Base-by-base conservation (phyloP, 1,139 yeast species). In the Suhomyces chickasaworum region DNA sequence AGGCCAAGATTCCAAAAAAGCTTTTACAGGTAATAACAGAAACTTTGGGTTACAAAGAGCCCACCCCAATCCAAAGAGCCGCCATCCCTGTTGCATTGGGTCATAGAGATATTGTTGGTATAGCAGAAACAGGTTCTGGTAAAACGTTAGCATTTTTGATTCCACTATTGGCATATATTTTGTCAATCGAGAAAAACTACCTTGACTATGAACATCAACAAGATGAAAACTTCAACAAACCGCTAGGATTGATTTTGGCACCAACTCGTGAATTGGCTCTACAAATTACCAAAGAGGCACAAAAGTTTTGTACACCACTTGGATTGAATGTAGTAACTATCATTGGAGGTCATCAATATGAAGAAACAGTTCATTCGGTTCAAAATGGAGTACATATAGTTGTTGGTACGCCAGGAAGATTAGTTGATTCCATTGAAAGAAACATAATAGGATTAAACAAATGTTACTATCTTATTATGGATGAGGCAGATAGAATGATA, bases 51-150 rank as follows among this genome's bases (percentile, higher is more conserved):
- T 88, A 79, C 56, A 54, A 53, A 1, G 79, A 78, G 7, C 96
- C 99, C 1, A 88, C 97, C 0, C 93, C 98, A 0, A 85, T 93
- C 49, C 99, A 93, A 61, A 68, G 97, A 51, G 95, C 95, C 0
- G 78, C 97, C 0, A 81, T 91, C 10, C 97, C 97, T 0, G 72
- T 86, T 38, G 88, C 89, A 0, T 55, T 86, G 30, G 61, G 69
- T 0, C 68, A 74, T 3, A 63, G 78, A 35, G 97, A 93, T 62
- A 75, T 89, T 4, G 76, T 91, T 21, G 98, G 97, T 21, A 80
- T 91, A n/a, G 97, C 98, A 0, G 93, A 90, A 55, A 91, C 98
- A 4, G 98, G 97, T 61, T 90, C 97, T 1, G 98, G 97, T 60
- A 91, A 91, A 65, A 91, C 97, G 0, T 80, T 88, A 49, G 95